Conservation (phyloP, 2,329 filamentous ascomycete genomes). For the Apiospora rasikravindrae region DNA sequence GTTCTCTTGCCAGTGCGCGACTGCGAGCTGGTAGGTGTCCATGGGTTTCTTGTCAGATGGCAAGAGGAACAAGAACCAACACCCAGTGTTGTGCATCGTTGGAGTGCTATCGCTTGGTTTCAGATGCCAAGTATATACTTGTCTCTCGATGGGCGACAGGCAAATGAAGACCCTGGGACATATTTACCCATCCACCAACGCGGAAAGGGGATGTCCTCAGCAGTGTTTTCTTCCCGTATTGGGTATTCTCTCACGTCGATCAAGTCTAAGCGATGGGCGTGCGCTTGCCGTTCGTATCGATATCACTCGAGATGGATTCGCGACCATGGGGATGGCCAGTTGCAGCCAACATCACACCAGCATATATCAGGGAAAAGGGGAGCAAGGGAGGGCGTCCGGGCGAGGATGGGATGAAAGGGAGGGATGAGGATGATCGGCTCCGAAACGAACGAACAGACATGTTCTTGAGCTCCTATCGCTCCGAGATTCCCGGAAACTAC, state of each 20-base stretch:
- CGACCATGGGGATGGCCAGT: neutral
- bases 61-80: neutral
- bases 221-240: neutral
- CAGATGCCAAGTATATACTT: neutral
- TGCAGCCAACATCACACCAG: neutral
- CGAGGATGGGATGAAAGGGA: neutral
- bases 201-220: neutral
- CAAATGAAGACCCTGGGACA: too few relatives aligned
- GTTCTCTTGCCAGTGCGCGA: too few relatives aligned
- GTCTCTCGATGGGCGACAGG: neutral
- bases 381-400: neutral
- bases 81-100: neutral
- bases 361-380: neutral
- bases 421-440: neutral
- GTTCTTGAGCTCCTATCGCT: neutral
- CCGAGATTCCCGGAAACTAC: neutral
- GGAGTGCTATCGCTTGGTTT: neutral
- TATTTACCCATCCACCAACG: neutral
- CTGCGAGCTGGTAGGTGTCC: too few relatives aligned
- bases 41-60: neutral
- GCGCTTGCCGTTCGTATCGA: neutral
- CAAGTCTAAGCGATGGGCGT: neutral
- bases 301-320: neutral
- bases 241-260: neutral
- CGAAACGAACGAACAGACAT: neutral